Conservation (phyloP, 441 rosid species). For the Brassica hybrid region DNA sequence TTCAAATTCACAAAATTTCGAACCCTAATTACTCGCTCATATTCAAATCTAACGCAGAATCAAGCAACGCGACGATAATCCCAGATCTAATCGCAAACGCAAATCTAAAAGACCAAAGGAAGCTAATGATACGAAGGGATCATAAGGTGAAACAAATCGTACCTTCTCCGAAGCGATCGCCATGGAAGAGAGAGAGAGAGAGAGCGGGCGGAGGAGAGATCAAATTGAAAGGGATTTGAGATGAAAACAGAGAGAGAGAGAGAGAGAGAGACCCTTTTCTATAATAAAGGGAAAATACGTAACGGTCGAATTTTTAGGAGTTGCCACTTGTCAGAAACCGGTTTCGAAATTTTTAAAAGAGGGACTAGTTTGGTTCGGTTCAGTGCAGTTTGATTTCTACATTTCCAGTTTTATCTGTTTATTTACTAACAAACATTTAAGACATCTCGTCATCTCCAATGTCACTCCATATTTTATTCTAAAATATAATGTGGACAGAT, state of each 20-base stretch:
- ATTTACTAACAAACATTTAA: too few relatives aligned
- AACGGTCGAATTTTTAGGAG: not conserved
- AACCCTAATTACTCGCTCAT: constrained; percentile 10
- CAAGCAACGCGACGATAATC: not conserved
- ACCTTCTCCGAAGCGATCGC: constrained; percentile 34
- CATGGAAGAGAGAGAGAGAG: not conserved
- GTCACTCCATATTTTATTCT: too few relatives aligned
- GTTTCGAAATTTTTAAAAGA: not conserved
- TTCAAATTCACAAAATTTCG: not conserved
- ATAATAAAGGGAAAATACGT: not conserved
- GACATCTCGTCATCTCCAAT: too few relatives aligned
- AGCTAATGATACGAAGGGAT: not conserved
- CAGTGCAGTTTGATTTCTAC: not conserved
- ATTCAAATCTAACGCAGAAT: constrained; percentile 6
- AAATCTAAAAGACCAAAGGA: not conserved
- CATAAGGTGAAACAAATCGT: not conserved
- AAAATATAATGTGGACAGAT: too few relatives aligned
- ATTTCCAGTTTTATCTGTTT: not conserved
- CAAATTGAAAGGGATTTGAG: not conserved
- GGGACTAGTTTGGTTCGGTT: not conserved
- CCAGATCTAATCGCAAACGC: constrained; percentile 8
- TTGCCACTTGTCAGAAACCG: not conserved
- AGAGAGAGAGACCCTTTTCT: not conserved
- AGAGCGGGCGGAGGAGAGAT: not conserved
- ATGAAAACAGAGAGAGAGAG: too few relatives aligned